Evolutionary conservation across 176 grass and related monocot species (phyloP).

Genomic region (Canna indica): DNA sequence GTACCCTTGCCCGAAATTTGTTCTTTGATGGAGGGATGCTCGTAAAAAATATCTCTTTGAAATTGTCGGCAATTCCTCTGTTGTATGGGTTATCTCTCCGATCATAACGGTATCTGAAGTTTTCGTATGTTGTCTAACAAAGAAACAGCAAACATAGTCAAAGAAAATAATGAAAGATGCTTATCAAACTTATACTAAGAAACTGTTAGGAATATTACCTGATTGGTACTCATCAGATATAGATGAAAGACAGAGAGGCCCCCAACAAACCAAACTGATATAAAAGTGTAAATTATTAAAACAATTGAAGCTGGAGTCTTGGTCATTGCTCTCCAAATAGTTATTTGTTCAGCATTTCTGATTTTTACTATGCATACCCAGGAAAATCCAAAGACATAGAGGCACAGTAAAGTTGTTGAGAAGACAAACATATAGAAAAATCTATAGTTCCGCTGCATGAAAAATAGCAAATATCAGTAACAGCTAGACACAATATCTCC

Average conservation of each 20-base stretch:
- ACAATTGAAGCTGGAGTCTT: slow-evolving; percentile 7
- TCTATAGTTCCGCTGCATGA: slow-evolving; percentile 8
- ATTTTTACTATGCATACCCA: slow-evolving; percentile 7
- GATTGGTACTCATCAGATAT: slow-evolving; percentile 8
- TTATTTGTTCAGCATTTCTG: background rate
- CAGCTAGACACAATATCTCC: background rate
- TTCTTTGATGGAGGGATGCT: slow-evolving; percentile 6
- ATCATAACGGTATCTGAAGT: slow-evolving; percentile 12
- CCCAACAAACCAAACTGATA: slow-evolving; percentile 9
- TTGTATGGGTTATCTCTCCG: slow-evolving; percentile 8
- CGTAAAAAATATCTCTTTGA: slow-evolving; percentile 2
- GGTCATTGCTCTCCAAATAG: slow-evolving; percentile 11
- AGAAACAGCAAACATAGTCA: background rate
- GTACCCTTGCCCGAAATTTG: slow-evolving; percentile 2
- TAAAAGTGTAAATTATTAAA: slow-evolving; percentile 9
- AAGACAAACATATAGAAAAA: slow-evolving; percentile 13
- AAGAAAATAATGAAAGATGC: background rate
- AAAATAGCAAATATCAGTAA: background rate
- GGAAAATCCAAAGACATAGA: slow-evolving; percentile 10
- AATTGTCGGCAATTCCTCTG: slow-evolving; percentile 9
- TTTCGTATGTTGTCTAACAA: slow-evolving; percentile 9
- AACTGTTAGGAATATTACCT: background rate
- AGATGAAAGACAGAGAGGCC: slow-evolving; percentile 7
- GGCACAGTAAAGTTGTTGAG: slow-evolving; percentile 1
- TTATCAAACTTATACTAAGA: background rate